phyloP scores from a whole-genome alignment of 805 yeast species.

The Cyberlindnera euphorbiae region DNA sequence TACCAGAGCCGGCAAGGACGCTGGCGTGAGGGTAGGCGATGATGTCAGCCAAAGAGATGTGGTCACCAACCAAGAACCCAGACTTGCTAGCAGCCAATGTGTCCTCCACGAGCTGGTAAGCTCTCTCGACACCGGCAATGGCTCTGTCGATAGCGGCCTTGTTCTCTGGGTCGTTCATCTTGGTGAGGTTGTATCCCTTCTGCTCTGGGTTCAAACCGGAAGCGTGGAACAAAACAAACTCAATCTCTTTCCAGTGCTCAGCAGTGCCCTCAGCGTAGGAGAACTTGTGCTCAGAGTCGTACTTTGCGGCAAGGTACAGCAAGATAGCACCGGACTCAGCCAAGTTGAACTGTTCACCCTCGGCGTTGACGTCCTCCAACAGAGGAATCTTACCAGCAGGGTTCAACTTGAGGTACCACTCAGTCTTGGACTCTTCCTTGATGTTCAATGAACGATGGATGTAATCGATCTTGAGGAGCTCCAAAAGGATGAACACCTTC shows the following conservation, averaged over 20 bases:
- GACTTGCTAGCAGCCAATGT: constrained; percentile 37
- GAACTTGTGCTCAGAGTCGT: constrained; percentile 46
- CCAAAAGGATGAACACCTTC: constrained; percentile 34
- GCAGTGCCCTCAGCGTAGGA: constrained; percentile 32
- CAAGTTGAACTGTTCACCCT: constrained; percentile 39
- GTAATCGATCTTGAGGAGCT: constrained; percentile 30
- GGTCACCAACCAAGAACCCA: constrained; percentile 57
- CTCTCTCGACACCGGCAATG: constrained; percentile 40
- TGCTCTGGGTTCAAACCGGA: constrained; percentile 56
- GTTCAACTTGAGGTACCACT: constrained; percentile 51
- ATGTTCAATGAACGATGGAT: constrained; percentile 33
- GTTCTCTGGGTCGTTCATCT: constrained; percentile 44
- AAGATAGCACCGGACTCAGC: constrained; percentile 61
- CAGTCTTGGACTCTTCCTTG: constrained; percentile 44
- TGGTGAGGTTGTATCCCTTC: constrained; percentile 43
- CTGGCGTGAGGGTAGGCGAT: constrained; percentile 33
- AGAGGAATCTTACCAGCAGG: constrained; percentile 63
- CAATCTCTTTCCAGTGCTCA: constrained; percentile 46
- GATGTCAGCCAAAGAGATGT: constrained; percentile 55
- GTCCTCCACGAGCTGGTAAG: constrained; percentile 47
- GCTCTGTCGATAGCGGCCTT: constrained; percentile 36
- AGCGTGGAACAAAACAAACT: constrained; percentile 52
- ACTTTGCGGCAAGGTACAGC: constrained; percentile 51
- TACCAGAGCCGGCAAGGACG: constrained; percentile 4
- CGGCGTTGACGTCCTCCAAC: constrained; percentile 30